phyloP scores from a whole-genome alignment of 495 filamentous ascomycete species.

The Neurospora africana region DNA sequence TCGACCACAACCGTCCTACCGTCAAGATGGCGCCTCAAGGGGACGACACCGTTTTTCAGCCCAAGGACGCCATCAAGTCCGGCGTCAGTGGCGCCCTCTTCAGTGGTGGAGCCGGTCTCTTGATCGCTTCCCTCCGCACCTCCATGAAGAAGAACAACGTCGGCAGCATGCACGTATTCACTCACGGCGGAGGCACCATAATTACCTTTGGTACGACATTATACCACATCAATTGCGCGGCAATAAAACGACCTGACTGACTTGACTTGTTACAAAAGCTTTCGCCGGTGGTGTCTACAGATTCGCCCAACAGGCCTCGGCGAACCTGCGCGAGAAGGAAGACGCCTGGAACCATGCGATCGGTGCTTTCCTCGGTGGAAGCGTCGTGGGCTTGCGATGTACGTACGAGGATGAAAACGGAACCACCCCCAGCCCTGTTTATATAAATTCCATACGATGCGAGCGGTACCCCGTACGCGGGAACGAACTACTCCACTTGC shows the following conservation, averaged over 20 bases:
- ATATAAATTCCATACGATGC: not conserved
- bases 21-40: constrained; percentile 32
- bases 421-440: not conserved
- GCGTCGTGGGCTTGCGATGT: constrained; percentile 30
- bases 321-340: constrained; percentile 38
- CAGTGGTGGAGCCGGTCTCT: constrained; percentile 56
- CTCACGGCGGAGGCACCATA: constrained; percentile 37
- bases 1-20: constrained; percentile 27
- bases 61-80: constrained; percentile 64
- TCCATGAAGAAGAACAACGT: constrained; percentile 70
- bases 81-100: constrained; percentile 54
- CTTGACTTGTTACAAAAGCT: constrained; percentile 31
- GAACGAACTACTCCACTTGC: not conserved
- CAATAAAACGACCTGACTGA: constrained; percentile 13
- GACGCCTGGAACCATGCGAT: constrained; percentile 30
- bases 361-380: constrained; percentile 29
- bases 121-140: constrained; percentile 73
- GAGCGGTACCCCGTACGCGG: not conserved
- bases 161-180: constrained; percentile 65
- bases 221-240: not conserved
- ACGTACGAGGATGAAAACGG: constrained; percentile 2
- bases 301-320: constrained; percentile 46
- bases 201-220: constrained; percentile 28
- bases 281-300: constrained; percentile 71
- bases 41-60: constrained; percentile 49